Conservation (phyloP, 495 filamentous ascomycete genomes). For the Aspergillus heteromorphus region DNA sequence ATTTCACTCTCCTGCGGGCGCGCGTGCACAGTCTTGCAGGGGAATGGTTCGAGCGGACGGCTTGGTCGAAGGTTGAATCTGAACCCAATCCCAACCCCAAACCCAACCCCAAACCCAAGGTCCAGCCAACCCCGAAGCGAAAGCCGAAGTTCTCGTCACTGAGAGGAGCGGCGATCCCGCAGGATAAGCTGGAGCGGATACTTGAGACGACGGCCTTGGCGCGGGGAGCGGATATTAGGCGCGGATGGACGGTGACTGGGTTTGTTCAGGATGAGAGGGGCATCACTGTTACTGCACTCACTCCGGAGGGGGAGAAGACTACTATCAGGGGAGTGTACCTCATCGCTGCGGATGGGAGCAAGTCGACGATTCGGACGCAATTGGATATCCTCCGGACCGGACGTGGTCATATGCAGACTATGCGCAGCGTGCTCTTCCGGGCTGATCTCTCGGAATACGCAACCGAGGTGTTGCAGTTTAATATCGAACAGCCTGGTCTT, state of each 20-base stretch:
- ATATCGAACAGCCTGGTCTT: constrained; percentile 20
- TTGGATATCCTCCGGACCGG: constrained; percentile 26
- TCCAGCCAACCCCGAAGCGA: neutral
- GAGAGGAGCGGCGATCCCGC: constrained; percentile 20
- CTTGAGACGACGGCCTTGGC: constrained; percentile 22
- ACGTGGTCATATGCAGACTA: constrained; percentile 26
- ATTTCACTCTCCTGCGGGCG: constrained; percentile 21
- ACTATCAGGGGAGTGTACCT: constrained; percentile 21
- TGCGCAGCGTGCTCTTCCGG: constrained; percentile 38
- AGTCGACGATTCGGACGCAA: constrained; percentile 21
- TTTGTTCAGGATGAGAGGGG: too few species aligned
- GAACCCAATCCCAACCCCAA: too few species aligned
- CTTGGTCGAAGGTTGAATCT: too few species aligned
- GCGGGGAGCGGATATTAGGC: constrained; percentile 27
- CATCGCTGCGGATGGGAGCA: constrained; percentile 31
- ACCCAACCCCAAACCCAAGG: too few species aligned
- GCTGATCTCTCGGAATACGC: constrained; percentile 16
- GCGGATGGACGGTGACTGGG: constrained; percentile 17
- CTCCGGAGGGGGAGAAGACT: too few species aligned
- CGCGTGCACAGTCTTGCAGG: constrained; percentile 26
- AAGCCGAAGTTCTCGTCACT: constrained; percentile 15
- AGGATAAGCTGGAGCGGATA: constrained; percentile 27
- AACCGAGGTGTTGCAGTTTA: constrained; percentile 21
- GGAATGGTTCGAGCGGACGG: constrained; percentile 20
- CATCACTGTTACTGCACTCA: too few species aligned